A percentile compares a stretch with the other conserved stretches of the same genome.
Conservation (phyloP, 331 rosid species). For the Spiraea crenata region DNA sequence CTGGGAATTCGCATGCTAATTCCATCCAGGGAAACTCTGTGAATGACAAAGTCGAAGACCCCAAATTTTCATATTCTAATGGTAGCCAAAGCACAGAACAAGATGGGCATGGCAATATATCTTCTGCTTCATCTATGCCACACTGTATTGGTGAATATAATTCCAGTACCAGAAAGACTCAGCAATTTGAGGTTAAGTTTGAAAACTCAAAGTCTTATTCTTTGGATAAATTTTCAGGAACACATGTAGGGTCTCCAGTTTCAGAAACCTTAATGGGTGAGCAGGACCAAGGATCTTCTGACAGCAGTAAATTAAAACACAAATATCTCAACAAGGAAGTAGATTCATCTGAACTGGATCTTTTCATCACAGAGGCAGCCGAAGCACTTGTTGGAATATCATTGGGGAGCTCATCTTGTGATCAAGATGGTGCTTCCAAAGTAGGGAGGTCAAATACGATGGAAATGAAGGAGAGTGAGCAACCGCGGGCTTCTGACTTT, state of each 20-base stretch:
- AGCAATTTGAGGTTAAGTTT: slow-evolving; percentile 17
- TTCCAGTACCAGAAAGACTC: slow-evolving; percentile 27
- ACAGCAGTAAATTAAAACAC: slow-evolving; percentile 28
- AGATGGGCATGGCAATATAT: slow-evolving; percentile 22
- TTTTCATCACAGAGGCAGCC: slow-evolving; percentile 41
- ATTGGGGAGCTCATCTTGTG: slow-evolving; percentile 29
- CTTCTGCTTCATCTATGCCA: slow-evolving; percentile 23
- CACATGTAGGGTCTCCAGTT: slow-evolving; percentile 23
- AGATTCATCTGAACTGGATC: slow-evolving; percentile 33
- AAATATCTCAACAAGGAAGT: slow-evolving; percentile 16
- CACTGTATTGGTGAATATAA: slow-evolving; percentile 21
- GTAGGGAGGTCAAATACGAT: slow-evolving; percentile 18
- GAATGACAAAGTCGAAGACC: slow-evolving; percentile 19
- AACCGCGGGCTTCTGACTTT: slow-evolving; percentile 40
- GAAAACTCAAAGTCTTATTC: slow-evolving; percentile 13
- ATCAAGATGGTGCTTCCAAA: slow-evolving; percentile 22
- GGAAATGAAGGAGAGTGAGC: slow-evolving; percentile 25
- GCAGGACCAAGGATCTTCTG: slow-evolving; percentile 32
- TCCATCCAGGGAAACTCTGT: slow-evolving; percentile 8
- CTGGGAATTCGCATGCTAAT: background rate
- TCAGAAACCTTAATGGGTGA: slow-evolving; percentile 24
- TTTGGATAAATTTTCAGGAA: slow-evolving; percentile 21
- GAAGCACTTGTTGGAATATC: slow-evolving; percentile 42
- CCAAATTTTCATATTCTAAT: slow-evolving; percentile 19
- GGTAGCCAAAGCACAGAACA: slow-evolving; percentile 9